Base-by-base conservation (phyloP, 805 yeast species). In the Metschnikowia kunwiensis region DNA sequence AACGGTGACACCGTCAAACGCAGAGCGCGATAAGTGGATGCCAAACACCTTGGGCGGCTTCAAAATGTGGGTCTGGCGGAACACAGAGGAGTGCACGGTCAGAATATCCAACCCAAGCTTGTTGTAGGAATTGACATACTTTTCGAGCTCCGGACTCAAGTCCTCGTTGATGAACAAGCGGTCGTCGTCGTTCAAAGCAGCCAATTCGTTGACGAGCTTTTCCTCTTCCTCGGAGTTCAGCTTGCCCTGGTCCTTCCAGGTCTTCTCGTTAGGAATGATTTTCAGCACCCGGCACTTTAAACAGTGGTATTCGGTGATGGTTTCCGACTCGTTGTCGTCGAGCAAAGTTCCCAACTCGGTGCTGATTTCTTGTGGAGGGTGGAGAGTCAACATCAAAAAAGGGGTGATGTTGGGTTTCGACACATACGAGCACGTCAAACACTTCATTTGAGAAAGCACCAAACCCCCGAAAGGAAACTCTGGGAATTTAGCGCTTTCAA, bases 11-110 rank as follows among this genome's bases (percentile, higher is more conserved):
- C 84, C 86, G 32, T 77, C 72, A 54, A 74, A 88, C 27, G 83
- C 73, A 0, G 97, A 89, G 50, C 97, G 70, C 7, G 96, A 86
- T 27, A 93, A 61, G 57, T 91, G 97, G n/a, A 91, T 62, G 0
- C 85, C 75, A 32, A 93, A 67, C 5, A 86, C 63, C 36, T 74
- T 70, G 0, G 98, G 97, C 4, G 86, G 75, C 36, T 72, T 70
- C 9, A 77, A 68, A 26, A 87, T 70, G 16, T 70, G 68, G 0
- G 81, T 77, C 43, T 72, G 74, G 53, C 86, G 84, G 21, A 78
- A 74, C 5, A 91, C 86, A 0, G 80, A 75, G 1, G 91, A 75
- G 28, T 76, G 74, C 3, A 85, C 53, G 7, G 59, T 51, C 16
- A 68, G 60, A 2, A 78, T 58, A 24, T 65, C 66, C 31, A 74